These are phyloP conservation scores for Alternaria gansuensis DNA, from an alignment of 2,329 filamentous ascomycete species.

Conservation along the genomic window DNA sequence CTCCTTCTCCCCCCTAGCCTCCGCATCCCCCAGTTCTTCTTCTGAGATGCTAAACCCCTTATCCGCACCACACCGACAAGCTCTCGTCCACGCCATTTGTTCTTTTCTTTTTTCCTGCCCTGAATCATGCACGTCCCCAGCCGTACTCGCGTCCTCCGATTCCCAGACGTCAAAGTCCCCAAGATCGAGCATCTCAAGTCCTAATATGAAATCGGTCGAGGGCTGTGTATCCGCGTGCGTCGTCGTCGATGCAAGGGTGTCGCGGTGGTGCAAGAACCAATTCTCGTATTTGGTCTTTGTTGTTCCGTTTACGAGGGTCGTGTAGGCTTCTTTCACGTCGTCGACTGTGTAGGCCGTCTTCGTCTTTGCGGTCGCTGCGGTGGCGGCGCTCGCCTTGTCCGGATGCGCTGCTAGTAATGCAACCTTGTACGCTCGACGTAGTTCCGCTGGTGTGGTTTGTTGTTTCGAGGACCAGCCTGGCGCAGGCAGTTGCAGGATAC, in stretches of 20 bases:
- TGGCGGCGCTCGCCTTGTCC: constrained; percentile 57
- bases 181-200: constrained; percentile 66
- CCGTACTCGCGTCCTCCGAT: not conserved
- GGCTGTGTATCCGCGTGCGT: constrained; percentile 5
- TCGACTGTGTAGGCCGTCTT: constrained; percentile 59
- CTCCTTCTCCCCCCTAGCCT: constrained; percentile 64
- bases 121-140: not conserved
- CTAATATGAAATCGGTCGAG: constrained; percentile 52
- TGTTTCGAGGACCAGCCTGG: constrained; percentile 17
- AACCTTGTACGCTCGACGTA: constrained; percentile 61
- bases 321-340: constrained; percentile 67
- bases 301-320: constrained; percentile 58
- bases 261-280: constrained; percentile 26
- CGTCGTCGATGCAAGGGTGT: not conserved
- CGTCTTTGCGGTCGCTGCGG: not conserved
- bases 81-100: constrained; percentile 58
- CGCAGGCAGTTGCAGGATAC: constrained; percentile 34
- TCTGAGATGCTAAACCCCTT: constrained; percentile 65
- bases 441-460: constrained; percentile 10
- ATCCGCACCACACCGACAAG: constrained; percentile 67
- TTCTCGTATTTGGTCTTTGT: constrained; percentile 56
- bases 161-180: constrained; percentile 56
- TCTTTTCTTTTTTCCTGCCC: constrained; percentile 48
- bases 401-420: constrained; percentile 67
- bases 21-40: constrained; percentile 62